Percentiles rank a stretch among this genome's conserved stretches.
Evolutionary conservation across 768 basidiomycete genomes (phyloP).

Genomic region (Trametes cinnabarina): DNA sequence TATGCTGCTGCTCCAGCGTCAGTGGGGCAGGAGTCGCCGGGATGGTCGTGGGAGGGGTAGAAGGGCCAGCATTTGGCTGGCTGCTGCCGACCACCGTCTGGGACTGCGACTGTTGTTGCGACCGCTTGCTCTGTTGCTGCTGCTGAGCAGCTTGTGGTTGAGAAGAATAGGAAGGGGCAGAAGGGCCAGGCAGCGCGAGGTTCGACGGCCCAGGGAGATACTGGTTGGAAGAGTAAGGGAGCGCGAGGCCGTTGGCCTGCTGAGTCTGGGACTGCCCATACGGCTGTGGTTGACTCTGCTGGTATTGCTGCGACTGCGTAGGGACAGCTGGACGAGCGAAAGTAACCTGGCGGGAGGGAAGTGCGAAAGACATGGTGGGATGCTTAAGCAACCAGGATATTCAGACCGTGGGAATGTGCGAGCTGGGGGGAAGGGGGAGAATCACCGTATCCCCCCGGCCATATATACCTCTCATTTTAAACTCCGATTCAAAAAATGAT

Average conservation of each 20-base stretch:
- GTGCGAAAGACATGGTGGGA: constrained; percentile 53
- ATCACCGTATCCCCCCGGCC: background rate
- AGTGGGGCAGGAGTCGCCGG: constrained; percentile 71
- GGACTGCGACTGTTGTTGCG: constrained; percentile 26
- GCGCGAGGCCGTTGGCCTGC: constrained; percentile 52
- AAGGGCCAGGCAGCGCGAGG: constrained; percentile 52
- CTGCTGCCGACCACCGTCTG: constrained; percentile 27
- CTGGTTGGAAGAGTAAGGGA: constrained; percentile 44
- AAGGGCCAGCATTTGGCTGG: constrained; percentile 52
- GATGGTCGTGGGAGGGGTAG: constrained; percentile 50
- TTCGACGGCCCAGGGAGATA: constrained; percentile 44
- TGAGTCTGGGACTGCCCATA: constrained; percentile 40
- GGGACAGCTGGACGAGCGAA: constrained; percentile 61
- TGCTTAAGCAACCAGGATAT: constrained; percentile 1
- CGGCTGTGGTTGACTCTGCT: constrained; percentile 42
- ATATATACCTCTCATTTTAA: constrained; percentile 20
- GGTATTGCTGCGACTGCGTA: constrained; percentile 38
- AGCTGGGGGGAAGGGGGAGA: constrained; percentile 9
- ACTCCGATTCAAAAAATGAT: constrained; percentile 21
- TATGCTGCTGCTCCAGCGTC: constrained; percentile 89
- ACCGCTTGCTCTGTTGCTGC: constrained; percentile 19
- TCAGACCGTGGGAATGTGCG: constrained; percentile 24
- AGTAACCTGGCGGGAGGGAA: constrained; percentile 76
- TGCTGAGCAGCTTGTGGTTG: constrained; percentile 20
- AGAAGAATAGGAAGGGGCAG: constrained; percentile 45